Base-by-base conservation (phyloP, 73 alveolate species). In the Urostyla sp. region DNA sequence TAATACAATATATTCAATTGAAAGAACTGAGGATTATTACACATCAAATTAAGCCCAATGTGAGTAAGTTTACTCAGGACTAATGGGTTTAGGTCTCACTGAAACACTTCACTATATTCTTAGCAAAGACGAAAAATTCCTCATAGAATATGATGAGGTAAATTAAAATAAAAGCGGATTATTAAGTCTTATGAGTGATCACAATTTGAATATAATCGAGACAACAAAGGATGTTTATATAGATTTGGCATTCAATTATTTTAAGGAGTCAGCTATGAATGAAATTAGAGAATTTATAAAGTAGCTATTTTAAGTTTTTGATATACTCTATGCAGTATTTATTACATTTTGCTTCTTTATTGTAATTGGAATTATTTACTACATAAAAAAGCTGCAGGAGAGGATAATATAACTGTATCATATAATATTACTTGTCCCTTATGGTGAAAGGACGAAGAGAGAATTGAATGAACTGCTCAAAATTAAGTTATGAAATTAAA, bases 381-480 rank as follows among this genome's bases (percentile, higher is more conserved):
- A 52, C 31, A 50, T 50, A 10, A 18, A 53, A 31, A 16, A 34
- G 27, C 27, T 50, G 85, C 23, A 52, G 45, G 36, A 53, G 76
- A 18, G 40, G 45, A 69, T 69, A 5, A 5, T 69, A 30, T 54
- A 69, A 26, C 44, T 69, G 1, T 69, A 69, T 69, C 83, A 69
- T 27, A 49, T 69, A 20, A 69, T 69, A 54, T 54, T 69, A 13
- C 30, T 69, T 49, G 49, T 69, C 4, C 83, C 83, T 1, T 69
- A 69, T 48, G 83, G 83, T n/a, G 83, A 69, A 16, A 69, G 83
- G 30, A 69, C 83, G 4, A 69, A 69, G 54, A 69, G 83, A 49
- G 83, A 69, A 49, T 24, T 69, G 6, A 69, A 69, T 69, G 83
- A 69, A 23, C 23, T 69, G 13, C 34, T 69, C 11, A 69, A 69